phyloP scores from a whole-genome alignment of 2,329 filamentous ascomycete genomes.

The Talaromyces sp. region DNA sequence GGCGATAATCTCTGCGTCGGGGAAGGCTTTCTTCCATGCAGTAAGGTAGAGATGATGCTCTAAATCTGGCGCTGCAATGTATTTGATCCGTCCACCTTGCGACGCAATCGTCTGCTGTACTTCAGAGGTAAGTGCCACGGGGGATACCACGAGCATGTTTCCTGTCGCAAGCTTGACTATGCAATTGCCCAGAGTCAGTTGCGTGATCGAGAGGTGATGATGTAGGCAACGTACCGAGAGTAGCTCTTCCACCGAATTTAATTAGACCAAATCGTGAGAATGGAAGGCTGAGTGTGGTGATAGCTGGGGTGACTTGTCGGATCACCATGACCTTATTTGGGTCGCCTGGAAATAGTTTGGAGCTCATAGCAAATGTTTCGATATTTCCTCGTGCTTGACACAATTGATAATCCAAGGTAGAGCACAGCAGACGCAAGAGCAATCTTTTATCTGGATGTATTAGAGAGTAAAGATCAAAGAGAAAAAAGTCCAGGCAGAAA shows the following conservation, averaged over 20 bases:
- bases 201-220: neutral
- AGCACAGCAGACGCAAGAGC: neutral
- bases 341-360: conserved; percentile 62
- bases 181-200: conserved; percentile 6
- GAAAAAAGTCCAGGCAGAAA: neutral
- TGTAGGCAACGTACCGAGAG: conserved; percentile 58
- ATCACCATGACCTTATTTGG: conserved; percentile 86
- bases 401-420: neutral
- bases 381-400: neutral
- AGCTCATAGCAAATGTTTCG: conserved; percentile 46
- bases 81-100: conserved; percentile 66
- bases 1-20: conserved; percentile 71
- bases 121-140: conserved; percentile 74
- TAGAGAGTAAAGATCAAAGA: neutral
- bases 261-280: conserved; percentile 75
- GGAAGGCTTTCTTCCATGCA: conserved; percentile 75
- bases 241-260: conserved; percentile 81
- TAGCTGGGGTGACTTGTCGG: conserved; percentile 71
- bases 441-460: neutral
- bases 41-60: conserved; percentile 95
- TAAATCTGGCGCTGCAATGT: conserved; percentile 80
- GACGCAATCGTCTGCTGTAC: conserved; percentile 59
- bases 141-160: conserved; percentile 82
- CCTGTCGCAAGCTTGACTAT: conserved; percentile 77
- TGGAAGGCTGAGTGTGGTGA: conserved; percentile 59